These are phyloP conservation scores for Eucalyptus cloeziana DNA, from an alignment of 345 rosid species.

Conservation along the genomic window DNA sequence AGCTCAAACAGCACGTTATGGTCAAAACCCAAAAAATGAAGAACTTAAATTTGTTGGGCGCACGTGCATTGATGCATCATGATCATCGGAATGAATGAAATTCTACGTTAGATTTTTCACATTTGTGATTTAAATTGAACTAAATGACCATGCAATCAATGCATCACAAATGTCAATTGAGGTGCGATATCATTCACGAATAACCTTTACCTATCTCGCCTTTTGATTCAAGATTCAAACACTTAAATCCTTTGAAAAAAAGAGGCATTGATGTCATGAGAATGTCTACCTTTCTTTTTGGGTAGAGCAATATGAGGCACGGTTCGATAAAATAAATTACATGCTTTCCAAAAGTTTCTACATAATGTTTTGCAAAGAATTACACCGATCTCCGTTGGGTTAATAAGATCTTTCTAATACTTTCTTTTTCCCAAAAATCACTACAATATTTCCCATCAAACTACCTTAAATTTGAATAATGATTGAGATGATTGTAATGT, in stretches of 20 bases:
- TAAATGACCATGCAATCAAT: background rate
- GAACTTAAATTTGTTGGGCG: background rate
- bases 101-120: background rate
- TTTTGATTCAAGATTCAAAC: background rate
- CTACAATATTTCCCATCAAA: background rate
- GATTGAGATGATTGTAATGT: background rate
- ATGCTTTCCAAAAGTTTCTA: background rate
- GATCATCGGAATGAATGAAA: background rate
- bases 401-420: background rate
- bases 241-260: background rate
- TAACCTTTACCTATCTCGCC: background rate
- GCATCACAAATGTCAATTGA: background rate
- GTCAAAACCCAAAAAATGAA: background rate
- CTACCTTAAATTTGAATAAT: background rate
- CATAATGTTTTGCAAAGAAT: background rate
- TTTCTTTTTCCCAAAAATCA: background rate
- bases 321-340: too few species aligned
- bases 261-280: background rate
- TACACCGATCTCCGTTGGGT: rapidly evolving
- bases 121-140: background rate
- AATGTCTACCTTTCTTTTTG: background rate
- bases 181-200: background rate
- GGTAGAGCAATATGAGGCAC: background rate
- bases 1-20: rapidly evolving
- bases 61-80: too few species aligned